These are phyloP conservation scores for Pseudogymnoascus sp. DNA, from an alignment of 2,329 filamentous ascomycete species.

Conservation along the genomic window DNA sequence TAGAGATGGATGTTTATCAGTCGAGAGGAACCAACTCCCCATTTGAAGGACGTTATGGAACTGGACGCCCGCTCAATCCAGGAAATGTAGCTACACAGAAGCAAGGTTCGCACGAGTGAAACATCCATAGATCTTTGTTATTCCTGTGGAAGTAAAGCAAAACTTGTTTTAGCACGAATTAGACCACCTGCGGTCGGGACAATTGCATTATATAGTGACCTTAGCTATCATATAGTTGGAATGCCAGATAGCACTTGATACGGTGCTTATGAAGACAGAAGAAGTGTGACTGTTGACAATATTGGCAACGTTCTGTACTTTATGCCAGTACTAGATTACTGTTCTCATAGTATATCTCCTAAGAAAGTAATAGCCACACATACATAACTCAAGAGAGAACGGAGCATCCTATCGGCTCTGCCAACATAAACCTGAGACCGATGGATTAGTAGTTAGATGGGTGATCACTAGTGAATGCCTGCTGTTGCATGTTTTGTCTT, in stretches of 20 bases:
- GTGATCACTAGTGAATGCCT: background rate
- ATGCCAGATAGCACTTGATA: no score
- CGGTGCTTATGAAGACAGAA: background rate
- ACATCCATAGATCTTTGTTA: background rate
- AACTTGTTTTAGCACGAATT: background rate
- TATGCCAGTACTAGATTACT: background rate
- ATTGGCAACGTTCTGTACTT: background rate
- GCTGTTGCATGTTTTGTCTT: background rate
- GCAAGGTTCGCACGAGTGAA: background rate
- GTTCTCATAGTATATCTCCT: background rate
- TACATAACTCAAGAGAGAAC: background rate
- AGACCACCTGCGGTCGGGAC: background rate
- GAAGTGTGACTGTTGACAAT: background rate
- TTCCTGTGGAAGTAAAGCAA: background rate
- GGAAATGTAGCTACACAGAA: background rate
- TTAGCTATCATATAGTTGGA: no score
- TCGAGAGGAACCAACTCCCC: background rate
- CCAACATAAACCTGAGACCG: background rate
- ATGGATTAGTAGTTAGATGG: slow-evolving; percentile 2
- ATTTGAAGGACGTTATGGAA: slow-evolving; percentile 13
- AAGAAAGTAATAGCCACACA: background rate
- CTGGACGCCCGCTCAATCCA: slow-evolving; percentile 12
- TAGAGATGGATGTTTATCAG: background rate
- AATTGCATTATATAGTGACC: no score
- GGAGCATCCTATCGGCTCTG: slow-evolving; percentile 10